Evolutionary conservation across 345 rosid genomes (phyloP), one percentile per base, ranked within the genome.

Genomic region (Eucalyptus polyanthemos): DNA sequence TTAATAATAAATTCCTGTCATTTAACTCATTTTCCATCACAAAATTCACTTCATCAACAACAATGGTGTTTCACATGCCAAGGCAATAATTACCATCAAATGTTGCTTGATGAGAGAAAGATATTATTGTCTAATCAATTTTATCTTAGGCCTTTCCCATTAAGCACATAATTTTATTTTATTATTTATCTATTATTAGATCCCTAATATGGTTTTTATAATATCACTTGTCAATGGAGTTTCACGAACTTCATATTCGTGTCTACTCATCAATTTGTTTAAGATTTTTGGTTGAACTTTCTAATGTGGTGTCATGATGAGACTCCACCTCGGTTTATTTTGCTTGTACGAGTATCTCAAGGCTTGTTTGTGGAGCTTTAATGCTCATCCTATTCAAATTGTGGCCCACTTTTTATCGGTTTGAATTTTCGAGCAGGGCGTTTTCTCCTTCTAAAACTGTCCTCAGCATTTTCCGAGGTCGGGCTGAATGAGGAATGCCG

Each of bases 171-270:
- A 12, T 27, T 25, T 27, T 6, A 1, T 60, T 12, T 27, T 12
- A 27, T 60, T 60, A 25, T 27, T 60, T 25, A 60, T 60, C n/a
- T 60, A 60, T 25, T 60, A 12, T 60, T 60, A 60, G 8, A 60
- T 60, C 15, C 67, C 15, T 25, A 60, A 60, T 60, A 1, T 60
- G 31, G 31, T 6, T 60, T 60, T 60, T 27, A 25, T 27, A 6
- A 25, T 60, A 27, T 60, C 16, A 2, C 15, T 60, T 13, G 31
- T 60, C 31, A 27, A 60, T 27, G 8, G 69, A 60, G 69, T 60
- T 60, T 60, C 8, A 0, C 4, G 5, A 3, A 27, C 15, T 60
- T 60, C 1, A 1, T 27, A 6, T 6, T 60, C 15, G 1, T 60
- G 69, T 60, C 16, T 25, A 6, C 5, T 9, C 62, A 56, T 10